A percentile compares a stretch with the other conserved stretches of the same genome.
Conservation (phyloP, 208 protist species). For the Leishmania guyanensis region DNA sequence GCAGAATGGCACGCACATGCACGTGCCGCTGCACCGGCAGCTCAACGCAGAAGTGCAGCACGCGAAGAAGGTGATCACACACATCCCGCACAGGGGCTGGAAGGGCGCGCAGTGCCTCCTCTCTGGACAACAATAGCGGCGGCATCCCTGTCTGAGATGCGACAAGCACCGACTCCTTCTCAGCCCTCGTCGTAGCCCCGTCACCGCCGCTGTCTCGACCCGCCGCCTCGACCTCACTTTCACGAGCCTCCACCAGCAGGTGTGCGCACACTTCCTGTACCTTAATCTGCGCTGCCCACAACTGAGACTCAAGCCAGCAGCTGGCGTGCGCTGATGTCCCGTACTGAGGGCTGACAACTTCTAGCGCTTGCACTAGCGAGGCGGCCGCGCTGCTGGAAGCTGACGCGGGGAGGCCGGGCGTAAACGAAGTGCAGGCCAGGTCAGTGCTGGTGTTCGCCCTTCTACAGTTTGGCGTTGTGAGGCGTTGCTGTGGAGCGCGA, state of each 20-base stretch:
- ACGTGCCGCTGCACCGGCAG: constrained; percentile 72
- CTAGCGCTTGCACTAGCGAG: constrained; percentile 43
- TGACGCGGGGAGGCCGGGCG: not conserved
- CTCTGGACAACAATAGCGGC: constrained; percentile 9
- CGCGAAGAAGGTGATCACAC: constrained; percentile 45
- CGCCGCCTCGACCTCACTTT: not conserved
- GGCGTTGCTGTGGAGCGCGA: not conserved
- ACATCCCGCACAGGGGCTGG: constrained; percentile 16
- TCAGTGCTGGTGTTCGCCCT: not conserved
- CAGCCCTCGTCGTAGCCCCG: not conserved
- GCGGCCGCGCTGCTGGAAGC: not conserved
- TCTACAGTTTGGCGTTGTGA: not conserved
- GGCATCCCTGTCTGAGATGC: not conserved
- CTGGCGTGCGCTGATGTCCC: constrained; percentile 56
- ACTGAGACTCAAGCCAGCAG: constrained; percentile 49
- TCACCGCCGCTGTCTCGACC: constrained; percentile 3
- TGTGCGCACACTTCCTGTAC: constrained; percentile 15
- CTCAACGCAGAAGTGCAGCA: constrained; percentile 42
- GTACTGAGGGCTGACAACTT: constrained; percentile 53
- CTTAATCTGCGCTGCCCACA: constrained; percentile 54
- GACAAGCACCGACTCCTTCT: not conserved
- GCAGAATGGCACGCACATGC: constrained; percentile 54
- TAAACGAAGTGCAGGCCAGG: not conserved
- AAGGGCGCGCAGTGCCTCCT: constrained; percentile 14
- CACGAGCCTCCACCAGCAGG: constrained; percentile 8